A percentile compares a stretch with the other conserved stretches of the same genome.
Evolutionary conservation across 2,329 filamentous ascomycete genomes (phyloP).

Genomic region (Colletotrichum theobromicola): DNA sequence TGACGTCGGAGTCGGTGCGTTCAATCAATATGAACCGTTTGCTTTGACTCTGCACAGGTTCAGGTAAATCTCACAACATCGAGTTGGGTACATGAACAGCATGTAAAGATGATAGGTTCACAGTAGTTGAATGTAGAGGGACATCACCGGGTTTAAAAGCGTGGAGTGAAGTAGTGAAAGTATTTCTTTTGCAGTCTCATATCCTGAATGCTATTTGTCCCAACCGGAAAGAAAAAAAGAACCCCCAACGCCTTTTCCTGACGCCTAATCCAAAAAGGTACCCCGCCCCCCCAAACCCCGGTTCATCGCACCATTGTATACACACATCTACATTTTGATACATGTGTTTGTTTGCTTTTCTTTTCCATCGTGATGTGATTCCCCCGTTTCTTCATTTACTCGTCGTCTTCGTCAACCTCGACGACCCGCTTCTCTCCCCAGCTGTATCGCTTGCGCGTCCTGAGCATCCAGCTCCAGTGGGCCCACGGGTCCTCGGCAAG

Average conservation of each 20-base stretch:
- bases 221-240: background rate
- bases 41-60: background rate
- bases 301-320: background rate
- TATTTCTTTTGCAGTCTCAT: background rate
- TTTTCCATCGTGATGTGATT: no score
- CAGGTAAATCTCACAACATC: background rate
- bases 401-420: background rate
- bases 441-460: conserved; percentile 34
- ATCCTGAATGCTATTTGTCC: background rate
- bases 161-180: background rate
- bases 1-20: background rate
- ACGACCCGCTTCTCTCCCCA: conserved; percentile 25
- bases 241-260: background rate
- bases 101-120: background rate
- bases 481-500: conserved; percentile 38
- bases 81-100: background rate
- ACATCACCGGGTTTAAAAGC: background rate
- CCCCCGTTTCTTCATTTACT: no score
- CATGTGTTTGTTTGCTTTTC: background rate
- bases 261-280: background rate
- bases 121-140: rapidly evolving
- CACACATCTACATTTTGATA: background rate
- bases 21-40: background rate
- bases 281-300: background rate
- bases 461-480: conserved; percentile 46